Conservation (phyloP, 2,329 filamentous ascomycete species). For the Pyricularia sp. region DNA sequence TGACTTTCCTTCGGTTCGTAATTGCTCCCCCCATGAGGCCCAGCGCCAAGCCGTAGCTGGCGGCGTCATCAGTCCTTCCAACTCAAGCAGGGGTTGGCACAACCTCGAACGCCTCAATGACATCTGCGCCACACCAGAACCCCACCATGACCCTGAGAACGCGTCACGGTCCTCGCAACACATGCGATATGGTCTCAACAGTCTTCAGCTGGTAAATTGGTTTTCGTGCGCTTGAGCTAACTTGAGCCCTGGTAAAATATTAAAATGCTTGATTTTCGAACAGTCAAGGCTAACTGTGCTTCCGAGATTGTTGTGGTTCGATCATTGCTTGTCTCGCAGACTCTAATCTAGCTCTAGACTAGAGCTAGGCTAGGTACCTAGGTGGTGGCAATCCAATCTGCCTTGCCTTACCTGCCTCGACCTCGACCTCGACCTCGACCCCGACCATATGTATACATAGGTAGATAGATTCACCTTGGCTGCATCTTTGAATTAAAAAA, state of each 20-base stretch:
- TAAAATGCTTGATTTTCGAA: background rate
- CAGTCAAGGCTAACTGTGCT: background rate
- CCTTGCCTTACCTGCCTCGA: too few relatives aligned
- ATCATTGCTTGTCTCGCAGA: too few relatives aligned
- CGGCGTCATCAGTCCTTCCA: background rate
- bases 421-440: too few relatives aligned
- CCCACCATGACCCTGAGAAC: background rate
- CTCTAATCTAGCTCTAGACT: too few relatives aligned
- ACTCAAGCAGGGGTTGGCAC: background rate
- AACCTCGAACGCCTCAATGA: background rate
- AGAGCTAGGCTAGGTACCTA: too few relatives aligned
- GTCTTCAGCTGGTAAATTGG: background rate
- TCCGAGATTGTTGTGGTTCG: too few relatives aligned
- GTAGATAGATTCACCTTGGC: too few relatives aligned
- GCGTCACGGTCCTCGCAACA: background rate
- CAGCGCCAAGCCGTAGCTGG: background rate
- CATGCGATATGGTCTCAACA: background rate
- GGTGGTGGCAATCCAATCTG: too few relatives aligned
- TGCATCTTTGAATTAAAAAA: too few relatives aligned
- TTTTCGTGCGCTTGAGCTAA: background rate
- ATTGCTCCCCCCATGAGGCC: background rate
- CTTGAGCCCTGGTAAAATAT: background rate
- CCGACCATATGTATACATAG: too few relatives aligned
- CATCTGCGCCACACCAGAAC: background rate
- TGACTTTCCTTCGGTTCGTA: background rate